Conservation (phyloP, 2,329 filamentous ascomycete species). For the Lasiodiplodia hormozganensis region DNA sequence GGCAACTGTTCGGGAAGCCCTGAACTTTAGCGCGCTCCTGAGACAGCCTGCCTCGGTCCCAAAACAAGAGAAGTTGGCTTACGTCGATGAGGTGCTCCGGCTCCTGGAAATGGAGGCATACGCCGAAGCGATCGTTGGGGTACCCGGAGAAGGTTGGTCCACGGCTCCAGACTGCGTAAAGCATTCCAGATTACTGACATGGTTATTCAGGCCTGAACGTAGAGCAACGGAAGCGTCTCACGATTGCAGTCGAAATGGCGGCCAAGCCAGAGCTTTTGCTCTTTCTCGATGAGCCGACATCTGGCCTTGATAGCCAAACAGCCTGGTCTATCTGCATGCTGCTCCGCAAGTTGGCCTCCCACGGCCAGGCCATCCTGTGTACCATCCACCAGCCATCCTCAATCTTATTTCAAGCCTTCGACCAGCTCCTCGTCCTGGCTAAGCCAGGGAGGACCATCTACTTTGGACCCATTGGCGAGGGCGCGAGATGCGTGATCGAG, state of each 20-base stretch:
- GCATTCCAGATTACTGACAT: too few relatives aligned
- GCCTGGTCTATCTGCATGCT: slow-evolving; percentile 70
- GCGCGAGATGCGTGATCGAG: slow-evolving; percentile 48
- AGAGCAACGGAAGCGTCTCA: slow-evolving; percentile 73
- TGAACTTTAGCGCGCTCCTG: slow-evolving; percentile 45
- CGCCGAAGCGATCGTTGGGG: slow-evolving; percentile 69
- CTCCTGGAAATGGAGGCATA: slow-evolving; percentile 73
- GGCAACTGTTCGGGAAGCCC: slow-evolving; percentile 45
- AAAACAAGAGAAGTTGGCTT: slow-evolving; percentile 65
- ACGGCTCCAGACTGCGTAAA: too few relatives aligned
- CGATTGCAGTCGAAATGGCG: slow-evolving; percentile 75
- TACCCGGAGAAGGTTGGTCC: slow-evolving; percentile 58
- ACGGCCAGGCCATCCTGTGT: slow-evolving; percentile 54
- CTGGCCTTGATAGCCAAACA: slow-evolving; percentile 41
- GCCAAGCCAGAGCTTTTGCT: slow-evolving; percentile 70
- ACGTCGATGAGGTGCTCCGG: slow-evolving; percentile 69
- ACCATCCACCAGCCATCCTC: slow-evolving; percentile 57
- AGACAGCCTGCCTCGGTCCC: slow-evolving; percentile 61
- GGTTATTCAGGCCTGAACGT: slow-evolving; percentile 60
- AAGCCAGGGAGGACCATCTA: slow-evolving; percentile 46
- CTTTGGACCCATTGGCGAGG: slow-evolving; percentile 56
- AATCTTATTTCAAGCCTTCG: slow-evolving; percentile 55
- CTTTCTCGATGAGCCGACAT: slow-evolving; percentile 66
- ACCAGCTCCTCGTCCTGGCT: slow-evolving; percentile 52
- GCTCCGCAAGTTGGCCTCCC: slow-evolving; percentile 65